Conservation (phyloP, 768 basidiomycete species). For the Ramaria rubella region DNA sequence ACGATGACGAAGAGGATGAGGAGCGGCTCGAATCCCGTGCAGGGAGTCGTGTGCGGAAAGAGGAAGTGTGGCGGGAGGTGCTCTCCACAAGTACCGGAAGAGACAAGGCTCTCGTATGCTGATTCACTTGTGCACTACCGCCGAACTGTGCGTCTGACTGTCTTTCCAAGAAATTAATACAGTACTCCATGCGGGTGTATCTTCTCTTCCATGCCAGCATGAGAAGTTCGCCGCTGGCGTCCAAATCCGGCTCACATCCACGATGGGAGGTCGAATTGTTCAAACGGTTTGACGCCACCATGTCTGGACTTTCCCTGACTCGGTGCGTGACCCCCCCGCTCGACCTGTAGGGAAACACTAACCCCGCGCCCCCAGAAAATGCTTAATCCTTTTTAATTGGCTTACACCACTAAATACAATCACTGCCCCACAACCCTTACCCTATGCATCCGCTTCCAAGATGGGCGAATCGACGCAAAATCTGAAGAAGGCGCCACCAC, state of each 20-base stretch:
- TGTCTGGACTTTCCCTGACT: conserved; percentile 65
- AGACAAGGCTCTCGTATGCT: conserved; percentile 78
- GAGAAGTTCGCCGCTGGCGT: not conserved
- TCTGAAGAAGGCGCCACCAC: conserved; percentile 23
- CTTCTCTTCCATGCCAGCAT: conserved; percentile 51
- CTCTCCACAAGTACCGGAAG: conserved; percentile 70
- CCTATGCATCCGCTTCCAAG: conserved; percentile 42
- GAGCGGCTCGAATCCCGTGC: conserved; percentile 43
- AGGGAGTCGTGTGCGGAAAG: conserved; percentile 43
- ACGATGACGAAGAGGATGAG: conserved; percentile 33
- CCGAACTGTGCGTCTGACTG: not conserved
- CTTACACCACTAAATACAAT: conserved; percentile 66
- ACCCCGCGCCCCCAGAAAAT: conserved; percentile 46
- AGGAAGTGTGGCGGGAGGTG: conserved; percentile 78
- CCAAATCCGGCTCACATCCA: conserved; percentile 31
- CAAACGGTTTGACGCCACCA: conserved; percentile 53
- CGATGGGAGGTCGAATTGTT: conserved; percentile 53
- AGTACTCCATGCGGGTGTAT: conserved; percentile 73
- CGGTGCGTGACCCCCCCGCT: conserved; percentile 40
- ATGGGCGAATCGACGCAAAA: conserved; percentile 27
- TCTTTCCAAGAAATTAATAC: conserved; percentile 67
- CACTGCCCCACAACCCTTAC: conserved; percentile 57
- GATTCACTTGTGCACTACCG: not conserved
- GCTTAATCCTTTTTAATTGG: conserved; percentile 82
- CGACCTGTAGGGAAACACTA: not conserved